A percentile compares a stretch with the other conserved stretches of the same genome.
phyloP scores from a whole-genome alignment of 108 stramenopile genomes.

The Hondaea fermentalgiana region DNA sequence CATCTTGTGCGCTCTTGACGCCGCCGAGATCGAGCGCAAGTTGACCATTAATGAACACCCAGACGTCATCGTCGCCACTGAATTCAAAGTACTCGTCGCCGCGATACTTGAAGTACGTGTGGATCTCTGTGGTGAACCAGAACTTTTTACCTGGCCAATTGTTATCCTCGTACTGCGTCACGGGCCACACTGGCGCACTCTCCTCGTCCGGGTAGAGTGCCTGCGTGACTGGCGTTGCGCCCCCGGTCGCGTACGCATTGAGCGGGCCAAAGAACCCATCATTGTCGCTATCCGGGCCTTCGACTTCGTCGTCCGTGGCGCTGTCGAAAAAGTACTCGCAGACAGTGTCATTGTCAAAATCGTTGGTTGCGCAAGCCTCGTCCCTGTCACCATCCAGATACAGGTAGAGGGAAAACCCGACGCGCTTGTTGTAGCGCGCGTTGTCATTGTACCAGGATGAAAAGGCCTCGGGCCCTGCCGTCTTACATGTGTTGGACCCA shows the following conservation, averaged over 20 bases:
- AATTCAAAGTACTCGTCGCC: not conserved
- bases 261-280: not conserved
- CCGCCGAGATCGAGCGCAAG: not conserved
- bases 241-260: not conserved
- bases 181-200: not conserved
- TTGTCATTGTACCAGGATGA: not conserved
- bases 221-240: not conserved
- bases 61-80: not conserved
- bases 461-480: not conserved
- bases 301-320: not conserved
- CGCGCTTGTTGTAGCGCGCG: not conserved
- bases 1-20: not conserved
- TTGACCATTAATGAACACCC: not conserved
- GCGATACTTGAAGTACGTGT: constrained; percentile 10
- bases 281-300: not conserved
- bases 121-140: constrained; percentile 14
- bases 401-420: not conserved
- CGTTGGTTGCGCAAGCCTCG: not conserved
- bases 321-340: constrained; percentile 7
- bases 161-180: not conserved
- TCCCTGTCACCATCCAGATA: not conserved
- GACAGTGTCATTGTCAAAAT: not conserved
- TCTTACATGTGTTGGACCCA: not conserved
- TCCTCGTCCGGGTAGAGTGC: not conserved
- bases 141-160: not conserved